Evolutionary conservation across 1,284 basidiomycete genomes (phyloP).

Genomic region (Dichomitus squalens): DNA sequence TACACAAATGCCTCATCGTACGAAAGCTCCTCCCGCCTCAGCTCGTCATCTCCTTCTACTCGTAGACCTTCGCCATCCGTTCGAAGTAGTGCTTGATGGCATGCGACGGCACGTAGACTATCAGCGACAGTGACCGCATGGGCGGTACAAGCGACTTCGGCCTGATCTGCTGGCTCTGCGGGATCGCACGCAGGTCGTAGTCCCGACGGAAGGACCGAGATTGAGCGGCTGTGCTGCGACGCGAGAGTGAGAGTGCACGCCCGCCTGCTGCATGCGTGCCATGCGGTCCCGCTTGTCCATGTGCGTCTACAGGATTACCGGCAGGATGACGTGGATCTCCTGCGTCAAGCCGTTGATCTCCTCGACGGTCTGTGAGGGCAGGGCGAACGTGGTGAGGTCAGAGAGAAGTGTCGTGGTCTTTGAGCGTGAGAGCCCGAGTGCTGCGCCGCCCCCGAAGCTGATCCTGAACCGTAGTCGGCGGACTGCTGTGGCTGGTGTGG

Average conservation of each 20-base stretch:
- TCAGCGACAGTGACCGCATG: conserved; percentile 30
- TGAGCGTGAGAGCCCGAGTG: conserved; percentile 57
- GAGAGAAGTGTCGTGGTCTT: conserved; percentile 42
- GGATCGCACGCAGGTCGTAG: conserved; percentile 32
- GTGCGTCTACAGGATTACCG: conserved; percentile 57
- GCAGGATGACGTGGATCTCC: conserved; percentile 48
- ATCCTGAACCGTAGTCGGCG: conserved; percentile 48
- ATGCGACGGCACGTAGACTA: conserved; percentile 28
- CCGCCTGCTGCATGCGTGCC: conserved; percentile 37
- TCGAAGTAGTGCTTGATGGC: too few relatives aligned
- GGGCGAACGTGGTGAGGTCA: conserved; percentile 37
- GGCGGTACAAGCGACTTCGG: conserved; percentile 35
- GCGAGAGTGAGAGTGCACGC: conserved; percentile 20
- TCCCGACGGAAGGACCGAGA: conserved; percentile 58
- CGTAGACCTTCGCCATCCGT: conserved; percentile 23
- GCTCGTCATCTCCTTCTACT: too few relatives aligned
- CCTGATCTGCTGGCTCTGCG: conserved; percentile 36
- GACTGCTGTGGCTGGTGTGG: conserved; percentile 59
- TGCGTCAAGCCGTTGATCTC: conserved; percentile 62
- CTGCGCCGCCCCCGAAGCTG: conserved; percentile 44
- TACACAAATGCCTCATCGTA: too few relatives aligned
- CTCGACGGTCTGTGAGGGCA: conserved; percentile 52
- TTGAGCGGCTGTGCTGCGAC: conserved; percentile 47
- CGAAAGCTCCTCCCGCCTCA: too few relatives aligned
- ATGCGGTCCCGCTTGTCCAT: conserved; percentile 35